Evolutionary conservation across 192 early-diverging fungal genomes (phyloP).

Genomic region (Pecoramyces ruminantium): DNA sequence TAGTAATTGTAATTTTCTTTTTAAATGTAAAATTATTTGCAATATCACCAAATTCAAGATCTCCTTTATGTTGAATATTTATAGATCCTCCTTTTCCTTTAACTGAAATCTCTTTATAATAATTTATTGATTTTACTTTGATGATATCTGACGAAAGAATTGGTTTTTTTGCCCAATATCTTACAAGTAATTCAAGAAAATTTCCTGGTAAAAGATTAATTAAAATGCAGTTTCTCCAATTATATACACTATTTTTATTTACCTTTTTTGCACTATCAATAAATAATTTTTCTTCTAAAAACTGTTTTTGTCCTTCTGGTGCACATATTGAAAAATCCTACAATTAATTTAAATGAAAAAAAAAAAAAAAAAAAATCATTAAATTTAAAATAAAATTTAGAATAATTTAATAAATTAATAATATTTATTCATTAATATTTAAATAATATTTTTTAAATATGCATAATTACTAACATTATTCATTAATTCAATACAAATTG

Average conservation of each 20-base stretch:
- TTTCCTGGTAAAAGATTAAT: slow-evolving; percentile 13
- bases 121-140: slow-evolving; percentile 24
- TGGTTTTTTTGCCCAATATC: slow-evolving; percentile 23
- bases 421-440: no score
- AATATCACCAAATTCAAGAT: slow-evolving; percentile 43
- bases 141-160: slow-evolving; percentile 19
- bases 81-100: slow-evolving; percentile 34
- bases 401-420: no score
- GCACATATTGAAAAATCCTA: slow-evolving; percentile 1
- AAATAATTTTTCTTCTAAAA: neutral
- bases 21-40: slow-evolving; percentile 29
- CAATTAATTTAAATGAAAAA: neutral
- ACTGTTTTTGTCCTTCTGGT: neutral
- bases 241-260: slow-evolving; percentile 18
- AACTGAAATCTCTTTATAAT: slow-evolving; percentile 11
- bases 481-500: slow-evolving; percentile 16
- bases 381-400: neutral
- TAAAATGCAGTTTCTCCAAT: slow-evolving; percentile 17
- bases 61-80: slow-evolving; percentile 27
- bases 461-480: slow-evolving; percentile 24
- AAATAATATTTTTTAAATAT: no score
- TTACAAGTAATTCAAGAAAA: slow-evolving; percentile 20
- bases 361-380: neutral
- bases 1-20: slow-evolving; percentile 25
- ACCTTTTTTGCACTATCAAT: neutral